Evolutionary conservation across 371 early-diverging fungal genomes (phyloP).

Genomic region (Coemansia sp.): DNA sequence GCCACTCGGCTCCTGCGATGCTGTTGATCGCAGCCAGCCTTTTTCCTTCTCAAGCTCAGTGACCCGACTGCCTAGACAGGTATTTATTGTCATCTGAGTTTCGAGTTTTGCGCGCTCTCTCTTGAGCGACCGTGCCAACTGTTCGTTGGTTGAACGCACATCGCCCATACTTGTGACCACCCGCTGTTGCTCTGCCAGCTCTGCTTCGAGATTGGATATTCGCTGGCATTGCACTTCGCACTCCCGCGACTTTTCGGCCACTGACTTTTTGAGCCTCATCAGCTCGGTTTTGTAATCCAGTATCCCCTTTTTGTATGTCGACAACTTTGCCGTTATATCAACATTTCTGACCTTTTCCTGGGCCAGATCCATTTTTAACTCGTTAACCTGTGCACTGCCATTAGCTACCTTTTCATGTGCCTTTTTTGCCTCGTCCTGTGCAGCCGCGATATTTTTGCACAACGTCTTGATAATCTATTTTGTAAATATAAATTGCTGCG

Average conservation of each 20-base stretch:
- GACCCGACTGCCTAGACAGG: slow-evolving; percentile 18
- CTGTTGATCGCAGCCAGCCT: background rate
- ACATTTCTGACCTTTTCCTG: background rate
- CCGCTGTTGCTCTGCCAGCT: slow-evolving; percentile 33
- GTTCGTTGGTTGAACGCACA: slow-evolving; percentile 37
- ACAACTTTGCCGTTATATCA: background rate
- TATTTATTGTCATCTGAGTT: slow-evolving; percentile 9
- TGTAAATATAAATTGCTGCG: background rate
- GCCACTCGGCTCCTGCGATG: background rate
- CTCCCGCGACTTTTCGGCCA: slow-evolving; percentile 28
- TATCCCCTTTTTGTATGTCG: background rate
- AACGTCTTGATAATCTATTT: slow-evolving; percentile 33
- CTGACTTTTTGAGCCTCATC: slow-evolving; percentile 9
- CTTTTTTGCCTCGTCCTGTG: slow-evolving; percentile 19
- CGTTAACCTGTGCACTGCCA: background rate
- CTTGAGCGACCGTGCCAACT: slow-evolving; percentile 31
- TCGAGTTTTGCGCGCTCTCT: slow-evolving; percentile 24
- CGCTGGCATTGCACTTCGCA: slow-evolving; percentile 11
- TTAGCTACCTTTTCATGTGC: slow-evolving; percentile 1
- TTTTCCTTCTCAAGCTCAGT: background rate
- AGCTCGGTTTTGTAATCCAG: background rate
- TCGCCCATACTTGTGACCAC: slow-evolving; percentile 32
- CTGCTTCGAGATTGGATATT: background rate
- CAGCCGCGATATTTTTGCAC: slow-evolving; percentile 25
- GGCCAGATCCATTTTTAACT: background rate